Evolutionary conservation across 495 filamentous ascomycete genomes (phyloP).

Genomic region (Bacidia gigantensis): DNA sequence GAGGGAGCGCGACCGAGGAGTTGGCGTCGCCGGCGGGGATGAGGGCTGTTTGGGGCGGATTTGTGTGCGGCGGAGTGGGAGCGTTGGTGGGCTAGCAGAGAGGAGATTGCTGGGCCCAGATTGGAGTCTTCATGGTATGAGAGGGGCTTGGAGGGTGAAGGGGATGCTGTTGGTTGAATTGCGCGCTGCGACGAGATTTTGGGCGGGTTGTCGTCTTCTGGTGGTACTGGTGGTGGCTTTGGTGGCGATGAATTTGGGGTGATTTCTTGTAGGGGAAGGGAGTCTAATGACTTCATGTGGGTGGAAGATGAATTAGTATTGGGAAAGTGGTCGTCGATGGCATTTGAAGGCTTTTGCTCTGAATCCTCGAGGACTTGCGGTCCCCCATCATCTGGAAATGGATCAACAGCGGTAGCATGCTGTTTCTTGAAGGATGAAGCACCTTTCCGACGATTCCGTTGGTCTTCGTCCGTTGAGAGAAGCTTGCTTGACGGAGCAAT

Average conservation of each 20-base stretch:
- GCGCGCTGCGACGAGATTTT: not conserved
- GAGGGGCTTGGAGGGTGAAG: not conserved
- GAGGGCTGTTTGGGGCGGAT: conserved; percentile 9
- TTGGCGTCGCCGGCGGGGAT: conserved; percentile 15
- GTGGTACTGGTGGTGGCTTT: conserved; percentile 13
- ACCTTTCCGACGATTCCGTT: not conserved
- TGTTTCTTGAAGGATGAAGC: not conserved
- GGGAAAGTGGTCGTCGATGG: not conserved
- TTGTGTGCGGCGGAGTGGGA: conserved; percentile 9
- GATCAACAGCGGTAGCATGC: not conserved
- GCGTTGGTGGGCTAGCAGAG: conserved; percentile 23
- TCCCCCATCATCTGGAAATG: not conserved
- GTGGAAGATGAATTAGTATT: not conserved
- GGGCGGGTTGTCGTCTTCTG: not conserved
- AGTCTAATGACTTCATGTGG: not conserved
- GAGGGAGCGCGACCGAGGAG: conserved; percentile 39
- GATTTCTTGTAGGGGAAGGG: conserved; percentile 19
- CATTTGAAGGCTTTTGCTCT: not conserved
- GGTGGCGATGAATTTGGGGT: conserved; percentile 21
- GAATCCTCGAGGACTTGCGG: not conserved
- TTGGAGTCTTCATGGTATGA: conserved; percentile 5
- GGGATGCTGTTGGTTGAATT: conserved; percentile 23
- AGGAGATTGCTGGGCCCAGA: conserved; percentile 21
- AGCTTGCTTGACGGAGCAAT: not conserved
- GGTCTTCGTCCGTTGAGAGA: not conserved